Percentiles rank a stretch among this genome's conserved stretches.
These are phyloP conservation scores for Mycena chlorophos DNA, from an alignment of 768 basidiomycete species.

Conservation along the genomic window DNA sequence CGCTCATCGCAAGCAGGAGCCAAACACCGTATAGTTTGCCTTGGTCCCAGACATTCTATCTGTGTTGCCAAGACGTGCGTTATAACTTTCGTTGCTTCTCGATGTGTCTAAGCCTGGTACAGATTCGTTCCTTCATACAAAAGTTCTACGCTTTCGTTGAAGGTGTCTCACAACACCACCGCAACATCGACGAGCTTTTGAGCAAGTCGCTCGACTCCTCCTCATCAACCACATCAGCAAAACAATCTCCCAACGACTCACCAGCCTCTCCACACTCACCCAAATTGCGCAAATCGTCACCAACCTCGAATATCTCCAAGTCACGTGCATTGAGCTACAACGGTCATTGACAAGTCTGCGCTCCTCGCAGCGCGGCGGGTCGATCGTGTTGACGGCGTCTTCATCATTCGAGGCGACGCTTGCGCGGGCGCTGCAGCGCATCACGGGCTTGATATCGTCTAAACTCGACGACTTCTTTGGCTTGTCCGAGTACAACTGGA, in stretches of 20 bases:
- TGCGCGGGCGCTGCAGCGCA: slow-evolving; percentile 67
- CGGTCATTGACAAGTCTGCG: slow-evolving; percentile 80
- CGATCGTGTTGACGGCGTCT: slow-evolving; percentile 65
- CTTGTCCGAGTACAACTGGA: slow-evolving; percentile 94
- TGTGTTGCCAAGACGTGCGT: slow-evolving; percentile 87
- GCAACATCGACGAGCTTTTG: slow-evolving; percentile 88
- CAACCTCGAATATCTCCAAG: slow-evolving; percentile 90
- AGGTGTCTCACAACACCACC: slow-evolving; percentile 88
- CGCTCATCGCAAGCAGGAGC: slow-evolving; percentile 41
- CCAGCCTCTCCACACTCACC: slow-evolving; percentile 74
- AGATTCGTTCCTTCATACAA: slow-evolving; percentile 88
- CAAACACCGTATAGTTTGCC: slow-evolving; percentile 73
- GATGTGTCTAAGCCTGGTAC: slow-evolving; percentile 15
- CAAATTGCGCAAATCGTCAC: slow-evolving; percentile 92
- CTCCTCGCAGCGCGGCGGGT: slow-evolving; percentile 83
- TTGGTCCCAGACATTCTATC: slow-evolving; percentile 93
- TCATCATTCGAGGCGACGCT: slow-evolving; percentile 71
- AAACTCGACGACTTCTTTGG: slow-evolving; percentile 97
- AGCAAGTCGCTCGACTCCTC: slow-evolving; percentile 89
- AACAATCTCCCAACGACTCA: slow-evolving; percentile 71
- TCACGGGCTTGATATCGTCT: slow-evolving; percentile 79
- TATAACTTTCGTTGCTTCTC: not conserved
- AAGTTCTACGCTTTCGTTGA: slow-evolving; percentile 97
- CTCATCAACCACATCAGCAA: slow-evolving; percentile 75
- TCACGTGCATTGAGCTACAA: slow-evolving; percentile 82